Percentiles rank a stretch among this genome's conserved stretches.
These are phyloP conservation scores for Batkoa obscura DNA, from an alignment of 371 early-diverging fungal genomes.

Conservation along the genomic window DNA sequence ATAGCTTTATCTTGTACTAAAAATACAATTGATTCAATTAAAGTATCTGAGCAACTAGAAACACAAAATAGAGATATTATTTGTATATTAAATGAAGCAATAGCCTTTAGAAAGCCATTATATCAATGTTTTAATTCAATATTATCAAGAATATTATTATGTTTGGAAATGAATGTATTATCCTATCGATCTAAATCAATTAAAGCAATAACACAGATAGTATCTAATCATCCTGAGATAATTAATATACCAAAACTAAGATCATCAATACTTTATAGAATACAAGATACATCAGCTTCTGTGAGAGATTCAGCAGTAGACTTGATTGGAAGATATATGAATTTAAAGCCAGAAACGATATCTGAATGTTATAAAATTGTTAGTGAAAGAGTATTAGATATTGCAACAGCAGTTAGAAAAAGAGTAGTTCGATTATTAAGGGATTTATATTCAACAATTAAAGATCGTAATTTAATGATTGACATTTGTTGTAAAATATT, in stretches of 20 bases:
- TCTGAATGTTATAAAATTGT: constrained; percentile 50
- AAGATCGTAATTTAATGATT: constrained; percentile 23
- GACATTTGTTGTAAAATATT: constrained; percentile 60
- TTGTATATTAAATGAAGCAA: constrained; percentile 18
- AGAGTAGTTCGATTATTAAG: constrained; percentile 55
- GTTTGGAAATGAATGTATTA: constrained; percentile 42
- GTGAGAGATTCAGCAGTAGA: constrained; percentile 86
- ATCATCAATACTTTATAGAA: constrained; percentile 40
- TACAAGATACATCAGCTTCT: constrained; percentile 63
- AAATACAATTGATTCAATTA: neutral
- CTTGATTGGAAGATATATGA: constrained; percentile 57
- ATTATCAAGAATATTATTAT: constrained; percentile 32
- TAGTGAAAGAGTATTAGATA: constrained; percentile 58
- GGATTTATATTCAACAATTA: constrained; percentile 43
- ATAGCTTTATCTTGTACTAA: neutral
- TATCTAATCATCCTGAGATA: constrained; percentile 36
- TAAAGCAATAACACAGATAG: constrained; percentile 49
- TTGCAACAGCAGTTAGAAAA: constrained; percentile 66
- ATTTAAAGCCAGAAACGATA: constrained; percentile 33
- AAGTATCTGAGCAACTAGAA: neutral
- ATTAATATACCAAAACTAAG: constrained; percentile 34
- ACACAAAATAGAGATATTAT: constrained; percentile 10
- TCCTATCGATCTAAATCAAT: constrained; percentile 52
- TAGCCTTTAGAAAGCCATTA: constrained; percentile 33
- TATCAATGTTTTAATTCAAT: constrained; percentile 46